Evolutionary conservation across 352 stramenopile genomes (phyloP), one percentile per base, ranked within the genome.

Genomic region (Hyaloperonospora brassicae): DNA sequence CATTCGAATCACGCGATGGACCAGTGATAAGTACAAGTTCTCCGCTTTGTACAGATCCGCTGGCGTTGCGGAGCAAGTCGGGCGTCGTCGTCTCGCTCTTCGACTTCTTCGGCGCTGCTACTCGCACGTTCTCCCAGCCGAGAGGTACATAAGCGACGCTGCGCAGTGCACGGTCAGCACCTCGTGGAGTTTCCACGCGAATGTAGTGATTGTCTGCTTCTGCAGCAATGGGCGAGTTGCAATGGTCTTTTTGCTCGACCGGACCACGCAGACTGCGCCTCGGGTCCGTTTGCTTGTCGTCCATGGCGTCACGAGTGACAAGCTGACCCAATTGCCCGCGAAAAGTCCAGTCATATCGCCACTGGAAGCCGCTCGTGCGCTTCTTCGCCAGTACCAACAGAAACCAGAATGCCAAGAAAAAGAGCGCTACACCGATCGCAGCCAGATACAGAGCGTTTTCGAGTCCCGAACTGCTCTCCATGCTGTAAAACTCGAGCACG

Each of bases 321-420:
- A 51, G 34, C 5, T 22, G 41, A 3, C 61, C 60, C 12, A 66
- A 21, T n/a, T 10, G 34, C 7, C 53, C 53, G 22, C 61, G 61
- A 21, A 64, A 66, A 17, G 12, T 41, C 64, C 61, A 73, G 31
- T 72, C 27, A 50, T 69, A 71, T 21, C 57, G 55, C 68, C 68
- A 73, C 27, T 71, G 36, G 0, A 73, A 22, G 0, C 51, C 47
- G 45, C 50, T 64, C 8, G 59, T 24, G 17, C 61, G 64, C 35
- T 64, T 71, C 13, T 52, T 64, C 1, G 68, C 51, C 8, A 73
- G 27, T 0, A 31, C 7, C 9, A 76, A 27, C 0, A 72, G 50
- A 52, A 71, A 67, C 50, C 54, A 65, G 35, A 76, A 68, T 0
- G 64, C 64, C 7, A 72, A 31, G 41, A 73, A 60, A 41, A 73